Percentiles rank a stretch among this genome's conserved stretches.
Evolutionary conservation across 306 rosid species (phyloP).

Genomic region (Rosa rugosa): DNA sequence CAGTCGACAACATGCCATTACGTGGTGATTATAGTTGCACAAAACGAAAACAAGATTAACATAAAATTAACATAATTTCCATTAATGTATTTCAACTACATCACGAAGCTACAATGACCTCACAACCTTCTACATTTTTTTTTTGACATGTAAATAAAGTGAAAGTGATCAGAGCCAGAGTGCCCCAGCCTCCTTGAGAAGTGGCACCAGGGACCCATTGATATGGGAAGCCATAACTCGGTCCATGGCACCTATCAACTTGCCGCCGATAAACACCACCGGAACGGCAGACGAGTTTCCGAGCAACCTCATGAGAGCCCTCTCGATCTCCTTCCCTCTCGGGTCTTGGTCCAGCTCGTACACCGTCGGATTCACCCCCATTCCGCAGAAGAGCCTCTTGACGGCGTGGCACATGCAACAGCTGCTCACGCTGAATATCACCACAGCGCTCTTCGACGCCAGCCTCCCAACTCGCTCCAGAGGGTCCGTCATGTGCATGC

Average conservation of each 20-base stretch:
- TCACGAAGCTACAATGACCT: background rate
- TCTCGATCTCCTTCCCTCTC: constrained; percentile 72
- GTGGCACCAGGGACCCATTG: constrained; percentile 86
- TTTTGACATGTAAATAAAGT: background rate
- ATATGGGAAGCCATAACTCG: constrained; percentile 91
- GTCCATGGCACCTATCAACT: constrained; percentile 86
- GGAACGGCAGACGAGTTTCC: constrained; percentile 62
- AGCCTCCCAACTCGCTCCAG: constrained; percentile 67
- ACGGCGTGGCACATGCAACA: constrained; percentile 99
- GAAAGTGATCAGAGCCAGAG: constrained; percentile 63
- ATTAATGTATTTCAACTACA: constrained; percentile 8
- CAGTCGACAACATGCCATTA: background rate
- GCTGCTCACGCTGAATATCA: constrained; percentile 81
- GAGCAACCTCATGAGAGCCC: constrained; percentile 62
- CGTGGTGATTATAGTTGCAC: background rate
- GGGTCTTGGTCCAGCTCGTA: constrained; percentile 88
- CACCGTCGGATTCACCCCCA: constrained; percentile 88
- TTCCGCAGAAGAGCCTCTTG: constrained; percentile 82
- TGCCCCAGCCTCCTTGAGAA: constrained; percentile 96
- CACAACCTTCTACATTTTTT: background rate
- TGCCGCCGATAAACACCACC: constrained; percentile 87
- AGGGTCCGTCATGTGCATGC: constrained; percentile 45
- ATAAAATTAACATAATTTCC: background rate
- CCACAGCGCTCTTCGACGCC: constrained; percentile 91
- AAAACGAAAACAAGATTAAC: background rate